Conservation (phyloP, 305 asterid genomes). For the Fraxinus sp. region DNA sequence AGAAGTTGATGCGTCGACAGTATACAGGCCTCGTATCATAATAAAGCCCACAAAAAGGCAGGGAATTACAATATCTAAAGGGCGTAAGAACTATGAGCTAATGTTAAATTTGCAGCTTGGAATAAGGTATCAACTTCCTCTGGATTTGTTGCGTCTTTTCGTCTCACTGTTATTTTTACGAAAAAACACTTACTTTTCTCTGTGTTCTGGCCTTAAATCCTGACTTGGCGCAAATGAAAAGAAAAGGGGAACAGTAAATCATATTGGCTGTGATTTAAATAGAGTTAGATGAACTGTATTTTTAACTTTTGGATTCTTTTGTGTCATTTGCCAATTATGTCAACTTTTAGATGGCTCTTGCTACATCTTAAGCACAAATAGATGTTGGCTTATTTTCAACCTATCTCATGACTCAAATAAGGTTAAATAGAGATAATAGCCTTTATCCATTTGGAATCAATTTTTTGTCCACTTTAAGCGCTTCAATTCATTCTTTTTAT, state of each 20-base stretch:
- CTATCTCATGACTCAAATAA: background rate
- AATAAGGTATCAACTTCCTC: constrained; percentile 56
- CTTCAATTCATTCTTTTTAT: background rate
- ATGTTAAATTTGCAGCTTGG: constrained; percentile 96
- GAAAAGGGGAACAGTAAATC: background rate
- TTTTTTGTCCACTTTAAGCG: background rate
- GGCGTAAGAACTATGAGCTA: constrained; percentile 81
- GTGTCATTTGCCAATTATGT: background rate
- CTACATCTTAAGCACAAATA: background rate
- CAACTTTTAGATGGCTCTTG: background rate
- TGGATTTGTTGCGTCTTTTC: background rate
- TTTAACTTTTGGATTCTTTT: background rate
- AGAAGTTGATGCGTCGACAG: constrained; percentile 38
- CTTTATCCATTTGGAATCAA: background rate
- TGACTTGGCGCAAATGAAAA: background rate
- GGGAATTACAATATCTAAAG: constrained; percentile 69
- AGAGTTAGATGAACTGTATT: background rate
- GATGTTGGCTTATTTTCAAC: background rate
- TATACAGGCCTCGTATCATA: constrained; percentile 36
- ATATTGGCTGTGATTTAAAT: background rate
- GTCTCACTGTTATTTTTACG: background rate
- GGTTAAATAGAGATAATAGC: background rate
- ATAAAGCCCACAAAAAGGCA: constrained; percentile 57
- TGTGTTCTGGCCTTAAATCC: background rate
- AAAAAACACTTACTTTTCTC: background rate